Evolutionary conservation across 2,329 filamentous ascomycete genomes (phyloP), one percentile per base, ranked within the genome.

Genomic region (Sporothrix euskadiensis): DNA sequence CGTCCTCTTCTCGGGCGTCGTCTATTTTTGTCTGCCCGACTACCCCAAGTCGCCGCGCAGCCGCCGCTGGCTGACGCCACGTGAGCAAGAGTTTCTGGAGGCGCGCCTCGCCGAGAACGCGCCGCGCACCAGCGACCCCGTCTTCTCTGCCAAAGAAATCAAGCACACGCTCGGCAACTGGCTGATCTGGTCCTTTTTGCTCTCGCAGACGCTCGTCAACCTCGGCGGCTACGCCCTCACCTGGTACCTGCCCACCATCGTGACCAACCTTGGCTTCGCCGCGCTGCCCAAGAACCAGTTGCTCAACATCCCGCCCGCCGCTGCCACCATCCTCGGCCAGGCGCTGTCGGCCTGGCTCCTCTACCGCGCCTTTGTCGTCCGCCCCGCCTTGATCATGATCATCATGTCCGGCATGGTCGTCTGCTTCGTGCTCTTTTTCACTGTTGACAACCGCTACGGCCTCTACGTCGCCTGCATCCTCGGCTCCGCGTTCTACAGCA

Each of bases 391-490:
- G 74, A 79, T 84, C 26, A 81, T 78, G 75, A 71, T 82, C 26
- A 81, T 84, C 71, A 80, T 81, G 69, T 81, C 78, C 78, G 1
- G 83, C 83, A 41, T 83, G 80, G 19, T 85, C 35, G 77, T 81
- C 0, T 85, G 82, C 73, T 85, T 84, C 76, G 81, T 85, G 5
- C 78, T 85, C 30, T 80, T 85, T 65, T 79, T 83, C 22, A 81
- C 81, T 3, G 80, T 83, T 16, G 76, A 75, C 19, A 80, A 80
- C 47, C 79, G 80, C 10, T 78, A 80, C 9, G 83, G 81, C 0
- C 82, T 84, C 8, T 86, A 86, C 75, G 78, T 82, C 3, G 81
- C 83, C 4, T 84, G 83, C 74, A 80, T 83, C 9, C 80, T 86
- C 16, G 83, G 84, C 2, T 83, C 80, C 0, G 79, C 83, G 69